Evolutionary conservation across 2,329 filamentous ascomycete species (phyloP), one percentile per base, ranked within the genome.

Genomic region (Parastagonospora nodorum): DNA sequence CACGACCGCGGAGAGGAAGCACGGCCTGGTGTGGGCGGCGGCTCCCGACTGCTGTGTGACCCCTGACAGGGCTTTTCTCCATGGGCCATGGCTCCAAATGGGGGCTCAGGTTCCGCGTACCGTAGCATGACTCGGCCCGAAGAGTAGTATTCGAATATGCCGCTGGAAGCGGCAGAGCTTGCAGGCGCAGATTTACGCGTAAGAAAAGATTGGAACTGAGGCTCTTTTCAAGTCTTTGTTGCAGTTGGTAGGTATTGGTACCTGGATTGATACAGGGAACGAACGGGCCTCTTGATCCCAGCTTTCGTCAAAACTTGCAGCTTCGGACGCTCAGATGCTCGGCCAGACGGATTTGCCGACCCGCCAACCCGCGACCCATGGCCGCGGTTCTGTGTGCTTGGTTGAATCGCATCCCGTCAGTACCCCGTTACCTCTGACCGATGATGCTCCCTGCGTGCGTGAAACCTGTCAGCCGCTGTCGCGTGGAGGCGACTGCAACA

Each of bases 1-100:
- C 60, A 57, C 49, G 56, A 52, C 50, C 40, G 55, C 51, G 60
- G 58, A 55, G 53, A 55, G 54, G 56, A 50, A 60, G 53, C 53
- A 58, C 49, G 57, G 53, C 44, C 57, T 55, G 50, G 58, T 48
- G 53, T 41, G 40, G 35, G 53, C 55, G 58, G 55, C 59, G 52
- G 56, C 55, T 60, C 51, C 59, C 57, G 58, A 53, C 50, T 56
- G 37, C 36, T 24, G 19, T 24, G 38, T 48, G 48, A 57, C 58
- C 47, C 50, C 43, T 52, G 45, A 55, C 48, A 50, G 48, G 45
- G 55, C 48, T 47, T 40, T 50, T 49, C 47, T 58, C 43, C 50
- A 39, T 40, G 16, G 24, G 12, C 38, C 50, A 46, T 24, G 19
- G 19, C 43, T 55, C 51, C 47, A 42, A 53, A 16, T 39, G 4